phyloP scores from a whole-genome alignment of 306 rosid species.

The Acacia melanoxylon region DNA sequence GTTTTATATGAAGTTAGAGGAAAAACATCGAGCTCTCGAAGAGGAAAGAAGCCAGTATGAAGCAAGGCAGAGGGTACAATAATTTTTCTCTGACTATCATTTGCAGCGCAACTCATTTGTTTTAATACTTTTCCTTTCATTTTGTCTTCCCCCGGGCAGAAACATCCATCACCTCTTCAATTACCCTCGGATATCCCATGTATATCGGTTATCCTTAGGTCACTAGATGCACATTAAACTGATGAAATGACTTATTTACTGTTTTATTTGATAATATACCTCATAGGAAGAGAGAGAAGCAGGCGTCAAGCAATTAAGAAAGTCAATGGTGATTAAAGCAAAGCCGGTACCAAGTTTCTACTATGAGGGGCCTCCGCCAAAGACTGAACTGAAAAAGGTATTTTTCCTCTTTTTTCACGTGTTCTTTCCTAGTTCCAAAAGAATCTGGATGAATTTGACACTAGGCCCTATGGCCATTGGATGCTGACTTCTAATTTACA shows the following conservation, averaged over 20 bases:
- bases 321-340: constrained; percentile 85
- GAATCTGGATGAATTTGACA: constrained; percentile 17
- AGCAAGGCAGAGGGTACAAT: constrained; percentile 72
- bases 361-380: constrained; percentile 93
- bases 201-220: neutral
- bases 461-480: neutral
- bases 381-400: constrained; percentile 87
- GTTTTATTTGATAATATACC: constrained; percentile 6
- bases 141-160: neutral
- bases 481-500: neutral
- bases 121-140: neutral
- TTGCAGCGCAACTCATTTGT: neutral
- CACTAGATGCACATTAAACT: neutral
- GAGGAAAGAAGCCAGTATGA: constrained; percentile 78
- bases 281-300: constrained; percentile 93
- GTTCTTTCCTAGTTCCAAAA: neutral
- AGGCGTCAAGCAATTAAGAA: constrained; percentile 87
- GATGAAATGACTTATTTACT: constrained; percentile 1
- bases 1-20: constrained; percentile 84
- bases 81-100: constrained; percentile 7
- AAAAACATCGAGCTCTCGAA: constrained; percentile 82
- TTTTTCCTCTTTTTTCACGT: neutral
- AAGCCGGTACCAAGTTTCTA: constrained; percentile 95
- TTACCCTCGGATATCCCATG: neutral
- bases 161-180: neutral